phyloP scores from a whole-genome alignment of 163 green algal genomes.

The Prototheca cutis region DNA sequence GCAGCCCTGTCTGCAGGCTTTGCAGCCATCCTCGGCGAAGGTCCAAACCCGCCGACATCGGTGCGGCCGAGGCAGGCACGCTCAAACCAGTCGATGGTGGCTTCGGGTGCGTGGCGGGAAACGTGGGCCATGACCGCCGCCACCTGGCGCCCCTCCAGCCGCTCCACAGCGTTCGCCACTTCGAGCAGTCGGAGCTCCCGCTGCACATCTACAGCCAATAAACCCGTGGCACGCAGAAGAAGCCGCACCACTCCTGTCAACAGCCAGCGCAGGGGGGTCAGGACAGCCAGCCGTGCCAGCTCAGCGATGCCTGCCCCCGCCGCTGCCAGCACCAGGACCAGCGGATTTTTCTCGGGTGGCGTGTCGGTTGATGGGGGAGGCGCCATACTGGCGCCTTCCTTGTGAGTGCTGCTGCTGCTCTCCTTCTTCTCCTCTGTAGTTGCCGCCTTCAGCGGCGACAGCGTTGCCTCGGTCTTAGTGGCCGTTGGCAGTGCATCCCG shows the following conservation, averaged over 20 bases:
- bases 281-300: conserved; percentile 7
- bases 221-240: conserved; percentile 11
- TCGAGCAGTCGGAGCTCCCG: conserved; percentile 13
- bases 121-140: conserved; percentile 18
- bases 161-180: not conserved
- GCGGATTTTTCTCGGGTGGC: not conserved
- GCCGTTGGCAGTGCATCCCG: too few relatives aligned
- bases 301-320: conserved; percentile 1
- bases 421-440: too few relatives aligned
- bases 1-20: too few relatives aligned
- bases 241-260: conserved; percentile 9
- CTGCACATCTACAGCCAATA: conserved; percentile 3
- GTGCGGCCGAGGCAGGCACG: conserved; percentile 4
- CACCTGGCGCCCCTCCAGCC: not conserved
- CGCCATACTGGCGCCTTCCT: not conserved
- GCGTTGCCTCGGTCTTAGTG: too few relatives aligned
- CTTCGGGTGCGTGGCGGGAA: conserved; percentile 8
- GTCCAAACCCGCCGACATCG: not conserved
- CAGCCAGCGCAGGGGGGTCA: conserved; percentile 15
- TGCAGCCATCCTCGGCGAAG: too few relatives aligned
- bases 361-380: not conserved
- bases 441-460: too few relatives aligned
- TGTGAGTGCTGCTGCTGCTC: too few relatives aligned
- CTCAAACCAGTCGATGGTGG: conserved; percentile 6
- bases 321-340: not conserved